A percentile compares a stretch with the other conserved stretches of the same genome.
These are phyloP conservation scores for Sphaerosporella brunnea DNA, from an alignment of 495 filamentous ascomycete species.

Conservation along the genomic window DNA sequence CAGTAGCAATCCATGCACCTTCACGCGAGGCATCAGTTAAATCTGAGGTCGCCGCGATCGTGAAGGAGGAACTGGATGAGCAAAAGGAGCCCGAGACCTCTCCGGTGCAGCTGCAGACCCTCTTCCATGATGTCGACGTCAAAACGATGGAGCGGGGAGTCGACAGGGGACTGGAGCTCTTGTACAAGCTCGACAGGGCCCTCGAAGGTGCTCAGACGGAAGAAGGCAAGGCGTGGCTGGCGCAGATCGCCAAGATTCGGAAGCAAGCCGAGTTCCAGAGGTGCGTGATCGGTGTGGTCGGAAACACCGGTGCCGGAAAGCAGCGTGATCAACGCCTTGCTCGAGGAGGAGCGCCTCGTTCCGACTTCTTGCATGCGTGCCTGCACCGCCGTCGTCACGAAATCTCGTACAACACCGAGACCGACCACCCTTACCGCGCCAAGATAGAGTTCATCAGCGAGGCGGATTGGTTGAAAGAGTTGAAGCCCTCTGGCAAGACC, in stretches of 20 bases:
- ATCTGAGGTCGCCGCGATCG: not conserved
- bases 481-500: slow-evolving; percentile 36
- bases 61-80: slow-evolving; percentile 11
- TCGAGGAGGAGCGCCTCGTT: slow-evolving; percentile 34
- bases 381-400: slow-evolving; percentile 50
- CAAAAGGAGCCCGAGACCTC: slow-evolving; percentile 4
- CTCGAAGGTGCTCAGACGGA: slow-evolving; percentile 11
- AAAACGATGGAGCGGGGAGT: slow-evolving; percentile 30
- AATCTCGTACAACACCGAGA: slow-evolving; percentile 44
- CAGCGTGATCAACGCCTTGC: slow-evolving; percentile 41
- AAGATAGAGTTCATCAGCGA: slow-evolving; percentile 43
- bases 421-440: slow-evolving; percentile 36
- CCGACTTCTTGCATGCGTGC: slow-evolving; percentile 44
- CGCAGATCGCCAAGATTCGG: slow-evolving; percentile 28
- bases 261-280: slow-evolving; percentile 31
- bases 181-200: slow-evolving; percentile 24
- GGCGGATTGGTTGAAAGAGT: slow-evolving; percentile 41
- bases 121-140: slow-evolving; percentile 27
- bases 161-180: slow-evolving; percentile 25
- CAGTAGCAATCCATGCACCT: not conserved
- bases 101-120: slow-evolving; percentile 26
- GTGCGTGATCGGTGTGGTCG: slow-evolving; percentile 40
- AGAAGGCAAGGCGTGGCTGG: slow-evolving; percentile 15
- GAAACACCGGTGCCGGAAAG: slow-evolving; percentile 43
- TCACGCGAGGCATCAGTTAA: not conserved